phyloP scores from a whole-genome alignment of 2,329 filamentous ascomycete species.

The Basipetospora chlamydospora region DNA sequence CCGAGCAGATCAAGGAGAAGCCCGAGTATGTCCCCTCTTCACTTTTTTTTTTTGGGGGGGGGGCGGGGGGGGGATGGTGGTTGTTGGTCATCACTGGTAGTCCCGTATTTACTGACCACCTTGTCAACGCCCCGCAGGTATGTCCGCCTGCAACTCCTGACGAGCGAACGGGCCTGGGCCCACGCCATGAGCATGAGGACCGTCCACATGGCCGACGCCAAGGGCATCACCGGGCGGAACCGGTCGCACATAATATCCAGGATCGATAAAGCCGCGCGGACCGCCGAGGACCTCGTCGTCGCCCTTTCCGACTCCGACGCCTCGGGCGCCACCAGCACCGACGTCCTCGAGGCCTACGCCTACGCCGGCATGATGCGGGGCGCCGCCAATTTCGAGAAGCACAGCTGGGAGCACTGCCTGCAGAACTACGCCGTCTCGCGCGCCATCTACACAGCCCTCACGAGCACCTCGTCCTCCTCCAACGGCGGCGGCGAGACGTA shows the following conservation, averaged over 20 bases:
- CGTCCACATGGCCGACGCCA: conserved; percentile 61
- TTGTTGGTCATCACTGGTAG: too few species aligned
- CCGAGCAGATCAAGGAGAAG: conserved; percentile 60
- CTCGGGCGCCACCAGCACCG: conserved; percentile 52
- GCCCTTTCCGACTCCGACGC: conserved; percentile 47
- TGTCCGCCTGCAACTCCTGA: conserved; percentile 66
- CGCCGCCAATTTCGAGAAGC: conserved; percentile 72
- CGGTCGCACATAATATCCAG: conserved; percentile 82
- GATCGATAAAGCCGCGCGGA: conserved; percentile 61
- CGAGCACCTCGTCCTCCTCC: conserved; percentile 37
- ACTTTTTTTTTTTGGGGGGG: too few species aligned
- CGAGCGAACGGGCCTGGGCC: conserved; percentile 84
- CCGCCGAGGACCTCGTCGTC: conserved; percentile 52
- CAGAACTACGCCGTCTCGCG: conserved; percentile 60
- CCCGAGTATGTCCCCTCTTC: conserved; percentile 50
- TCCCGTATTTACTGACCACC: too few species aligned
- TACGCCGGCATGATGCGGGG: conserved; percentile 69
- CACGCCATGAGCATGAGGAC: conserved; percentile 93
- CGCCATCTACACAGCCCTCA: conserved; percentile 69
- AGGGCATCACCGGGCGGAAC: conserved; percentile 63
- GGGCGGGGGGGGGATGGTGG: too few species aligned
- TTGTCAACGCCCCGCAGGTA: conserved; percentile 38
- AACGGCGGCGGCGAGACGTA: conserved; percentile 70
- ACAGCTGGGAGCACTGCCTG: conserved; percentile 69
- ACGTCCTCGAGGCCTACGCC: conserved; percentile 73